phyloP scores from a whole-genome alignment of 352 stramenopile genomes.

The Phytophthora pistaciae region DNA sequence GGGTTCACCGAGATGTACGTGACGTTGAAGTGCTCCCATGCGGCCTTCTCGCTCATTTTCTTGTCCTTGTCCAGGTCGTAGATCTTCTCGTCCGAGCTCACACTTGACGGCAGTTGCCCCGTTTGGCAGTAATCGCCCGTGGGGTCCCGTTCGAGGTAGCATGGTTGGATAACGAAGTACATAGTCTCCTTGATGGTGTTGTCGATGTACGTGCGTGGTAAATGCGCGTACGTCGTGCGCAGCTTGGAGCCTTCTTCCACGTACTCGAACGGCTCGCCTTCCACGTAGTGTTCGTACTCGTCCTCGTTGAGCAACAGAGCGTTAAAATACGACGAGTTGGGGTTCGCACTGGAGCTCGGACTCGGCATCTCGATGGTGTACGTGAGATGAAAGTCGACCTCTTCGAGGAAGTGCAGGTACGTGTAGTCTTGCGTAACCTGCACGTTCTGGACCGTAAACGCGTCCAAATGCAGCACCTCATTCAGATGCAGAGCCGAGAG shows the following conservation, averaged over 20 bases:
- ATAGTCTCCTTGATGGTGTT: conserved; percentile 58
- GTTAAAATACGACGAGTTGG: conserved; percentile 53
- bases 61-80: conserved; percentile 47
- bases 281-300: conserved; percentile 63
- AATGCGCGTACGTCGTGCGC: conserved; percentile 55
- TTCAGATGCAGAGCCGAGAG: conserved; percentile 49
- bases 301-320: conserved; percentile 63
- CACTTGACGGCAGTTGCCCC: conserved; percentile 39
- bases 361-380: conserved; percentile 53
- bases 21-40: conserved; percentile 33
- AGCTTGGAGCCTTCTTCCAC: conserved; percentile 51
- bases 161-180: conserved; percentile 73
- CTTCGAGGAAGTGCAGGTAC: conserved; percentile 62
- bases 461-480: conserved; percentile 73
- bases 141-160: conserved; percentile 46
- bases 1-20: conserved; percentile 67
- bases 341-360: conserved; percentile 15
- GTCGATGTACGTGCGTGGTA: conserved; percentile 57
- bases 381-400: conserved; percentile 62
- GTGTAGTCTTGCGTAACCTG: conserved; percentile 59
- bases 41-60: conserved; percentile 23
- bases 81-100: conserved; percentile 53
- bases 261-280: conserved; percentile 57
- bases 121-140: conserved; percentile 50
- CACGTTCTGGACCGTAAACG: conserved; percentile 60